phyloP scores from a whole-genome alignment of 2,329 filamentous ascomycete species.

The Colletotrichum magnum region DNA sequence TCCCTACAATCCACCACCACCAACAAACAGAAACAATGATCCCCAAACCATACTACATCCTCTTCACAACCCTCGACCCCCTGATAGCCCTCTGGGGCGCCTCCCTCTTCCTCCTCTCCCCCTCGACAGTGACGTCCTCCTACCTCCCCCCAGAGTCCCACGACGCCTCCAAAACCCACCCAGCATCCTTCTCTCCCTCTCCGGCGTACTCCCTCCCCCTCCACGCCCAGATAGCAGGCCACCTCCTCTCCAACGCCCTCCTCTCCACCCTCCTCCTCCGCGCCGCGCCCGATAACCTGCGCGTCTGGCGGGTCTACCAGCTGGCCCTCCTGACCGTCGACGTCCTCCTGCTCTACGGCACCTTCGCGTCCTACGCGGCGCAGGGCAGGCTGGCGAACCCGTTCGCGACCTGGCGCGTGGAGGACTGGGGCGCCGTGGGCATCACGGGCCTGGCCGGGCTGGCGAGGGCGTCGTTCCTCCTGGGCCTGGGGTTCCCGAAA shows the following conservation, averaged over 20 bases:
- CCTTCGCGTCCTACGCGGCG: not conserved
- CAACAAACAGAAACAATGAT: not conserved
- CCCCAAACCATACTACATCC: constrained; percentile 10
- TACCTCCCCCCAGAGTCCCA: constrained; percentile 21
- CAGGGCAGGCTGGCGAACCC: constrained; percentile 10
- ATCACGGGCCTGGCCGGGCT: constrained; percentile 13
- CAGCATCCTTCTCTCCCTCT: constrained; percentile 10
- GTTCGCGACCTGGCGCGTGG: constrained; percentile 21
- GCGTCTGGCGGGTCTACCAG: constrained; percentile 23
- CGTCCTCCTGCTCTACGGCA: constrained; percentile 23
- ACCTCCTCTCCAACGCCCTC: constrained; percentile 26
- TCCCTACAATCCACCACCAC: not conserved
- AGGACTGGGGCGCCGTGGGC: constrained; percentile 23
- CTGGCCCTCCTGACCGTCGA: constrained; percentile 23
- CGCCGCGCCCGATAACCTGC: not conserved
- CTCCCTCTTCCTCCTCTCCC: constrained; percentile 28
- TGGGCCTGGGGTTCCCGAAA: constrained; percentile 9
- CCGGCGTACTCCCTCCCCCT: constrained; percentile 25
- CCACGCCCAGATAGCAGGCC: constrained; percentile 21
- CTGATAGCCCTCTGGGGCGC: constrained; percentile 30
- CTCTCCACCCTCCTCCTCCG: constrained; percentile 27
- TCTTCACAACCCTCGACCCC: constrained; percentile 30
- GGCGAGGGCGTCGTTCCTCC: constrained; percentile 9
- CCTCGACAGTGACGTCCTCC: constrained; percentile 15
- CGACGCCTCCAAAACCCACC: constrained; percentile 15